Conservation (phyloP, 305 asterid species). For the Plantago lanceolata region DNA sequence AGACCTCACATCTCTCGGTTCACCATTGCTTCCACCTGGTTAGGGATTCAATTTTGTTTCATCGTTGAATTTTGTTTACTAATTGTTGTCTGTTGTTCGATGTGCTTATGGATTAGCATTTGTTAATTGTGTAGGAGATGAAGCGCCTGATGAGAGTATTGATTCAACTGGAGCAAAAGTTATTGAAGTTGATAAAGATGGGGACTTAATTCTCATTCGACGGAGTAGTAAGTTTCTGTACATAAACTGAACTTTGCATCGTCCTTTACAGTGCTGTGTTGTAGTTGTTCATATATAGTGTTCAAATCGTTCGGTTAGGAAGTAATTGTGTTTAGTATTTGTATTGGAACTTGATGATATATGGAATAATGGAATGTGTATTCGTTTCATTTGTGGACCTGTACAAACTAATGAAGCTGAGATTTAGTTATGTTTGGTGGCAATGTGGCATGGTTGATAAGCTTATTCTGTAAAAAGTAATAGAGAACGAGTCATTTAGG, state of each 20-base stretch:
- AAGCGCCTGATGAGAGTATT: slow-evolving; percentile 24
- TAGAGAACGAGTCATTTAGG: too few species aligned
- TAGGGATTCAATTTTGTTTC: slow-evolving; percentile 30
- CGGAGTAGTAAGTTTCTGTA: slow-evolving; percentile 35
- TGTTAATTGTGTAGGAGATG: slow-evolving; percentile 35
- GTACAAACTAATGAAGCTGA: too few species aligned
- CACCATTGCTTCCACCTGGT: slow-evolving; percentile 51
- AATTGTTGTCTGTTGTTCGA: neutral
- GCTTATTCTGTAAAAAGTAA: too few species aligned
- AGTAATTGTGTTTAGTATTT: too few species aligned
- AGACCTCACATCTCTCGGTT: slow-evolving; percentile 66
- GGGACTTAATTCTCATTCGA: slow-evolving; percentile 66
- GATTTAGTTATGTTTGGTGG: too few species aligned
- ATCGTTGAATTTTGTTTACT: neutral
- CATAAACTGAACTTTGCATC: neutral
- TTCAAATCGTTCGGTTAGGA: too few species aligned
- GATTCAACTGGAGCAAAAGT: slow-evolving; percentile 24
- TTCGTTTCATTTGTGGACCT: too few species aligned
- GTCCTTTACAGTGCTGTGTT: too few species aligned
- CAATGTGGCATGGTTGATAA: too few species aligned
- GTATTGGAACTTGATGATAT: too few species aligned
- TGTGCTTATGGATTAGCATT: neutral
- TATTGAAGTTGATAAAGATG: slow-evolving; percentile 80
- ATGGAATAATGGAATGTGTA: too few species aligned
- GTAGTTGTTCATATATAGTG: too few species aligned